phyloP scores from a whole-genome alignment of 1,284 basidiomycete species.

The Uromyces viciae-fabae region DNA sequence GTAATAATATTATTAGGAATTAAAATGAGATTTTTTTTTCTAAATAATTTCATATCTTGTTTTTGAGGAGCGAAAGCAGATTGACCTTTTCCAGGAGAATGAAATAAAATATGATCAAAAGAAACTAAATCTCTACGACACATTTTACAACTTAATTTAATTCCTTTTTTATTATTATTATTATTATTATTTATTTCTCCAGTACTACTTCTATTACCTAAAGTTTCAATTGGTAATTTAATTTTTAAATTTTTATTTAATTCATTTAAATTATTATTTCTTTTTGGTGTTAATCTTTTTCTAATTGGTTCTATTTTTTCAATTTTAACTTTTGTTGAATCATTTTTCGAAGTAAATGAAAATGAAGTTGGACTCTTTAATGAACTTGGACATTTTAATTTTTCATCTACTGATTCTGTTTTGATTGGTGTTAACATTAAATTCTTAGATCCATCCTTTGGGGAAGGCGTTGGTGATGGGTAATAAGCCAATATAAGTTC shows the following conservation, averaged over 20 bases:
- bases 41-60: constrained; percentile 50
- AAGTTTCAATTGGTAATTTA: too few species aligned
- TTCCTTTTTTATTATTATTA: too few species aligned
- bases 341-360: too few species aligned
- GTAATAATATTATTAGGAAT: too few species aligned
- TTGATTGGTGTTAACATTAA: constrained; percentile 3
- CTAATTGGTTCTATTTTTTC: too few species aligned
- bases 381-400: neutral
- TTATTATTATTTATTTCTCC: too few species aligned
- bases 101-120: constrained; percentile 31
- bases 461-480: constrained; percentile 29
- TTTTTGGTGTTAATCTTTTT: too few species aligned
- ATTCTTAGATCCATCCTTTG: neutral
- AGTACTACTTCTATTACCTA: too few species aligned
- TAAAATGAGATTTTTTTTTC: neutral
- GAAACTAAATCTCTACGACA: constrained; percentile 33
- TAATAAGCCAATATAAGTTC: constrained; percentile 43
- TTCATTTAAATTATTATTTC: too few species aligned
- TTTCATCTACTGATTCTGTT: neutral
- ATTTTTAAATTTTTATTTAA: too few species aligned
- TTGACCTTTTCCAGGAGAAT: constrained; percentile 49
- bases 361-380: too few species aligned
- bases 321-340: too few species aligned
- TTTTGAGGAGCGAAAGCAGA: constrained; percentile 51
- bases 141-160: constrained; percentile 29